Base-by-base conservation (phyloP, 371 early-diverging fungal species). In the Mucor plumbeus region DNA sequence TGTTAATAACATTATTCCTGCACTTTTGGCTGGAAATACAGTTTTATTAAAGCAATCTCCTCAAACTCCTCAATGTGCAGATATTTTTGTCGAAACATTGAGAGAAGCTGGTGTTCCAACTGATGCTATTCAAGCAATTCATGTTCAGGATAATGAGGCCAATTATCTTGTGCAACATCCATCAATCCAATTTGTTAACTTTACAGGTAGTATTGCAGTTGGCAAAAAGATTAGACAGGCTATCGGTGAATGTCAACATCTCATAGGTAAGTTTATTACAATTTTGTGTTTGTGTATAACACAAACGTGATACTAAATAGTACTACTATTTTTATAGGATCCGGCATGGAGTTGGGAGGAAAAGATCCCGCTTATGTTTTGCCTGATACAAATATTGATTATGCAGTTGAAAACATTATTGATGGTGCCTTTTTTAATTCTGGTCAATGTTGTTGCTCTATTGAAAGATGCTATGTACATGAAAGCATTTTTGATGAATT, bases 321-420 rank as follows among this genome's bases (percentile, higher is more conserved):
- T 7, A 7, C 5, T 1, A 10, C 2, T 26, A 26, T 26, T 26
- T 26, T 26, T 26, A 40, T n/a, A 87, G 90, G 85, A 7, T 86
- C 88, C 17, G 91, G 90, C 1, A 84, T 95, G 72, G 95, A 95
- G 63, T 82, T 95, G 7, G 95, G 95, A 15, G 95, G 95, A 13
- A 94, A 94, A 69, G 94, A 93, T 72, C 92, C 95, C 10, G 94
- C 93, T 8, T 93, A 93, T 71, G 94, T 95, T 6, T 83, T 91
- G 11, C 75, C 82, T 7, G 95, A 95, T 74, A 86, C 87, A 10
- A 87, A 95, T 70, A 53, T 93, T 41, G 83, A 82, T 56, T 86
- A 85, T 63, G 90, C 94, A 0, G 90, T 81, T 11, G 92, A 91
- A 69, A 89, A 90, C 50, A 78, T 94, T 10, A 86, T 93, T 26